Conservation (phyloP, 2,329 filamentous ascomycete genomes). For the Beauveria medogensis region DNA sequence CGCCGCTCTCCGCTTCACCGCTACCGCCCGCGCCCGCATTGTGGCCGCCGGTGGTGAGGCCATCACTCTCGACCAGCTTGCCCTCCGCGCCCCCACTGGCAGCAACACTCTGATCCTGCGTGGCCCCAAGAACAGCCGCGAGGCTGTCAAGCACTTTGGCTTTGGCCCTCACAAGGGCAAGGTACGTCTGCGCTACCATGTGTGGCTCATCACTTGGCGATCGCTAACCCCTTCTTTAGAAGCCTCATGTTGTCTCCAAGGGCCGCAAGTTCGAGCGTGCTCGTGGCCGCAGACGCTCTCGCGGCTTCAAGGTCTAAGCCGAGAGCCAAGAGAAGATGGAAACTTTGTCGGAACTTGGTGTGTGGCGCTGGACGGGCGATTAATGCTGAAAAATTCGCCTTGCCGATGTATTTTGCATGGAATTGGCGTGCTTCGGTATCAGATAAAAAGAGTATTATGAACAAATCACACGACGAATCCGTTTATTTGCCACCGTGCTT, state of each 20-base stretch:
- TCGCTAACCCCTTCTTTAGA: constrained; percentile 48
- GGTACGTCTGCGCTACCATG: constrained; percentile 43
- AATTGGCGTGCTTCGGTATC: constrained; percentile 42
- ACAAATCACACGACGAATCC: constrained; percentile 1
- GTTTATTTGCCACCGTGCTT: background rate
- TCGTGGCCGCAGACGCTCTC: constrained; percentile 96
- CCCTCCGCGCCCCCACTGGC: constrained; percentile 88
- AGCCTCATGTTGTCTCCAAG: constrained; percentile 96
- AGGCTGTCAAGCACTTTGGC: constrained; percentile 99
- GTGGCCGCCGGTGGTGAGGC: constrained; percentile 87
- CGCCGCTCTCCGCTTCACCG: constrained; percentile 93
- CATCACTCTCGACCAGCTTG: constrained; percentile 95
- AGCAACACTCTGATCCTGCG: constrained; percentile 95
- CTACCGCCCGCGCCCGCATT: constrained; percentile 90
- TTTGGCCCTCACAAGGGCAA: constrained; percentile 97
- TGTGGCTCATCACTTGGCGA: background rate
- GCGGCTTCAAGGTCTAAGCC: constrained; percentile 99
- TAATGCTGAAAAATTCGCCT: constrained; percentile 22
- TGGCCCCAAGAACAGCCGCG: constrained; percentile 95
- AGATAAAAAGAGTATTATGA: constrained; percentile 25
- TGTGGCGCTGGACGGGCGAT: constrained; percentile 19
- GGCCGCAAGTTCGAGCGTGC: constrained; percentile 99
- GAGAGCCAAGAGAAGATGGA: background rate
- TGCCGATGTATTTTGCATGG: constrained; percentile 32
- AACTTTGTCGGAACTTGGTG: background rate